Conservation (phyloP, 1,284 basidiomycete species). For the Lentinus polychrous region DNA sequence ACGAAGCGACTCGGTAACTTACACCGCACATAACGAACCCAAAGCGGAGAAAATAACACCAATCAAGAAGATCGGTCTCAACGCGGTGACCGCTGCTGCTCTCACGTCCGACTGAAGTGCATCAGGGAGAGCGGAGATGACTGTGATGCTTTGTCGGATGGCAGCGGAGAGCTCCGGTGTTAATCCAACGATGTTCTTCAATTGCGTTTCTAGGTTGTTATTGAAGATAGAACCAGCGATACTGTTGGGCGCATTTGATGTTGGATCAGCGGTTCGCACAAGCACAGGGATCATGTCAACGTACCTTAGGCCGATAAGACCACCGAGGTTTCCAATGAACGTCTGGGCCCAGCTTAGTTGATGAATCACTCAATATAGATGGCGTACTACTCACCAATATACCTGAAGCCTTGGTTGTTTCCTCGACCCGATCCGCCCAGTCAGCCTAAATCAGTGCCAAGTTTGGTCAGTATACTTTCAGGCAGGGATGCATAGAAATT, state of each 20-base stretch:
- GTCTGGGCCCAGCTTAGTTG: neutral
- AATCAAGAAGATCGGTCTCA: slow-evolving; percentile 7
- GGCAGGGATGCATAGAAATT: neutral
- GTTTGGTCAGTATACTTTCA: neutral
- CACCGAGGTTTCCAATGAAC: slow-evolving; percentile 5
- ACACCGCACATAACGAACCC: slow-evolving; percentile 1
- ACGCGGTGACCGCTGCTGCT: slow-evolving; percentile 1
- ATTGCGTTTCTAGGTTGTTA: slow-evolving; percentile 5
- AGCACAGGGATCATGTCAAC: too few species aligned
- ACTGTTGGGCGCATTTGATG: neutral
- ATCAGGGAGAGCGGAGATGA: slow-evolving; percentile 8
- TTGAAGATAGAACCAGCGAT: slow-evolving; percentile 9
- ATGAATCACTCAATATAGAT: neutral
- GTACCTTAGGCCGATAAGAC: slow-evolving; percentile 6
- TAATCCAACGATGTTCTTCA: slow-evolving; percentile 4
- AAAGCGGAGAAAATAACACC: neutral
- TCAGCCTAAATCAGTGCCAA: slow-evolving; percentile 4
- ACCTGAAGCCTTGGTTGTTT: slow-evolving; percentile 8
- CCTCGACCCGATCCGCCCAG: slow-evolving; percentile 6
- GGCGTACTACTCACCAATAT: slow-evolving; percentile 1
- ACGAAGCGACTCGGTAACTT: neutral
- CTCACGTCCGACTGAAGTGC: slow-evolving; percentile 5
- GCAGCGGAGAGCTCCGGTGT: slow-evolving; percentile 1
- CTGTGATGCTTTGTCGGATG: slow-evolving; percentile 6
- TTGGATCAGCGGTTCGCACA: too few species aligned